Base-by-base conservation (phyloP, 2,329 filamentous ascomycete genomes). In the Fusarium sp. region DNA sequence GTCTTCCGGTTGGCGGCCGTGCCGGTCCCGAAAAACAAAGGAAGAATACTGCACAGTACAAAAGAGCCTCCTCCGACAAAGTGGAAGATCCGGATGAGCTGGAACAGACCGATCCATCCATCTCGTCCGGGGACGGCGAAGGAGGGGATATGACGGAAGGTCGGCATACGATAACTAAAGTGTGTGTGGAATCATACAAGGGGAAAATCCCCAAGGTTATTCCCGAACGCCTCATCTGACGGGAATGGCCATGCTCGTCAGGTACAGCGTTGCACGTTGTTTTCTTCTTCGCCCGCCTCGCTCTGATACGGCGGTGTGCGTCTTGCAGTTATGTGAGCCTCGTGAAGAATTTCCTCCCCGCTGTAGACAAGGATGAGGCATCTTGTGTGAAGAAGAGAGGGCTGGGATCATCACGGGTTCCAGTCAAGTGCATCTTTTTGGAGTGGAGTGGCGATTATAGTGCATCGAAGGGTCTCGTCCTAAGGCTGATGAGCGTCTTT, bases 381-480 rank as follows among this genome's bases (percentile, higher is more conserved):
- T 43, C 35, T 50, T 62, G 66, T 62, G 66, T 33, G 35, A 30
- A 43, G n/a, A 62, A 8, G 25, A 50, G 8, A 27, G 25, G 35
- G 12, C 30, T 59, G 61, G 50, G 70, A 62, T 73, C 40, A 73
- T 73, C 70, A 68, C 43, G 59, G 40, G 67, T 47, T 63, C 59
- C 32, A 22, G 52, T 58, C 45, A 69, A 56, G 57, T 56, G 43
- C 27, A 40, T 63, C 54, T 30, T 30, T 35, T 33, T 30, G 37
- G n/a, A 61, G 63, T 73, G 62, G 66, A 70, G 70, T 66, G 66
- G 38, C 32, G 30, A 63, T 60, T 17, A 67, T 43, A 65, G 50
- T 27, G 38, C 64, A 65, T 27, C 56, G 45, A 54, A 74, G 60
- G 68, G 65, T 65, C 64, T 50, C 45, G 45, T n/a, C 25, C 45